Base-by-base conservation (phyloP, 2,329 filamentous ascomycete genomes). In the Alternaria postmessia region DNA sequence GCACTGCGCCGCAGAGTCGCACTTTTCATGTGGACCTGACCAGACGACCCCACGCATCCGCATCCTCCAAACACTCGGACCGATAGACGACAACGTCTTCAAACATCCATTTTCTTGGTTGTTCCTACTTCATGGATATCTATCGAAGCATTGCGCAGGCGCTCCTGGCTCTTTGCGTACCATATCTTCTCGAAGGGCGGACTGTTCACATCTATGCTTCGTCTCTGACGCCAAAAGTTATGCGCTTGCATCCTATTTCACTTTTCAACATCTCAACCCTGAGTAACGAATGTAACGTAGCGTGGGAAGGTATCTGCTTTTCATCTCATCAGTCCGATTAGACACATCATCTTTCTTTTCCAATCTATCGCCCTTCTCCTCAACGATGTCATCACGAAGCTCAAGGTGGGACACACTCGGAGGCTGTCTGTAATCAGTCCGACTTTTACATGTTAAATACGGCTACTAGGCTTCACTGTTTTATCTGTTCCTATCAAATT, bases 221-320 rank as follows among this genome's bases (percentile, higher is more conserved):
- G 28, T 24, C 14, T 53, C 26, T 53, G 18, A 20, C 36, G 26
- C 51, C 26, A 53, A 53, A 53, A 53, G 26, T 53, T 42, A 36
- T 18, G 32, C 32, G 18, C 16, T 49, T 49, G 28, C 24, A 38
- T 59, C 32, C 41, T 46, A 24, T 42, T 47, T 7, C 39, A 26
- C n/a, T 36, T 49, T 47, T 20, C 20, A 49, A 41, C 41, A 36
- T 24, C 18, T 30, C 48, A 52, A 59, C 46, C 36, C 57, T 52
- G 32, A 65, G 65, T 69, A 55, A 69, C 48, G 66, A 69, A 59
- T 51, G 59, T 67, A 61, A 68, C 61, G 67, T 59, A 71, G 67
- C 67, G 65, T 68, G 67, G 67, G 68, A 62, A 61, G 66, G 54
- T 54, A 49, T 64, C 26, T 66, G 63, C 44, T 46, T 16, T 39